Evolutionary conservation across 768 basidiomycete genomes (phyloP).

Genomic region (Pleurotus eryngii): DNA sequence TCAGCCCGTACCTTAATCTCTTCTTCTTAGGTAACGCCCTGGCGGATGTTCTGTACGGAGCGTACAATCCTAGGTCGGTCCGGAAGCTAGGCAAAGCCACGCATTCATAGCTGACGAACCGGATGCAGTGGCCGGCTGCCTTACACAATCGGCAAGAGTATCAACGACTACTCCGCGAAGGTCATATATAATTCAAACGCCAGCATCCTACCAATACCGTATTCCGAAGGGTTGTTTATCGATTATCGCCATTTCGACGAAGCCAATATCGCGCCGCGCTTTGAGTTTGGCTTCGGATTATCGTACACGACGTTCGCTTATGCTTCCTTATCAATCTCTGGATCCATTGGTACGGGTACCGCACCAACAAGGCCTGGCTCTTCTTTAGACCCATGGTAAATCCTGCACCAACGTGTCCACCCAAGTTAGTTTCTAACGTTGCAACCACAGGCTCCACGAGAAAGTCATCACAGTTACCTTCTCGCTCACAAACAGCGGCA

Average conservation of each 20-base stretch:
- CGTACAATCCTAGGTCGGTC: slow-evolving; percentile 53
- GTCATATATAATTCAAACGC: slow-evolving; percentile 34
- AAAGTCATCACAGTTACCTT: slow-evolving; percentile 52
- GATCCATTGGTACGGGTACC: slow-evolving; percentile 37
- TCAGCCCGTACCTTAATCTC: neutral
- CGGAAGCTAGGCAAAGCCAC: neutral
- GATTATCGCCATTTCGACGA: slow-evolving; percentile 60
- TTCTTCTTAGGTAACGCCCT: slow-evolving; percentile 44
- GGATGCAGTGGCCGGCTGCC: slow-evolving; percentile 38
- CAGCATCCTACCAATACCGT: slow-evolving; percentile 46
- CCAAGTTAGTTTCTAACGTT: no score
- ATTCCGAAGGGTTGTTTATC: slow-evolving; percentile 55
- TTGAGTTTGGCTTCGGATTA: slow-evolving; percentile 49
- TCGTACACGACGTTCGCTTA: slow-evolving; percentile 59
- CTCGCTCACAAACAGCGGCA: slow-evolving; percentile 50
- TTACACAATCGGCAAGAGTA: slow-evolving; percentile 51
- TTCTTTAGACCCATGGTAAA: slow-evolving; percentile 47
- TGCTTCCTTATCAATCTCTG: slow-evolving; percentile 38
- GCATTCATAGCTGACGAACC: neutral
- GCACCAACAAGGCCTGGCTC: slow-evolving; percentile 46
- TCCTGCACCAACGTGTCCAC: no score
- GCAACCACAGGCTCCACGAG: slow-evolving; percentile 40
- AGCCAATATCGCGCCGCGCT: slow-evolving; percentile 41
- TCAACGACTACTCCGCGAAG: slow-evolving; percentile 55
- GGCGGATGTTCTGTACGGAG: slow-evolving; percentile 57